Evolutionary conservation across 2,329 filamentous ascomycete genomes (phyloP), one percentile per base, ranked within the genome.

Genomic region (Erysiphe pulchra): DNA sequence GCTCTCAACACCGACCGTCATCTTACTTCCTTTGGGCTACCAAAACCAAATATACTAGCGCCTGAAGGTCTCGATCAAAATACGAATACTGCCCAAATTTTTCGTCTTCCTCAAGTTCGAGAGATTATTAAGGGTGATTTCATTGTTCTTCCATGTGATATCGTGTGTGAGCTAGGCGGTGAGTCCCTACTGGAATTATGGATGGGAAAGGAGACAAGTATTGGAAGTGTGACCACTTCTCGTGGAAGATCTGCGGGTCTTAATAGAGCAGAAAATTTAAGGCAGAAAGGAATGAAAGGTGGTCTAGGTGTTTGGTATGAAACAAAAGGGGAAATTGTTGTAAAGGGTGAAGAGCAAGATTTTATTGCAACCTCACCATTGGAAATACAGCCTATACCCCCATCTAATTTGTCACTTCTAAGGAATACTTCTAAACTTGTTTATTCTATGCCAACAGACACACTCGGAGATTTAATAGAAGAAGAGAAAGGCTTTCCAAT

Each of bases 331-430:
- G 78, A 80, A 50, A 75, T 74, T 6, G 74, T 75, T 33, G 71
- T 87, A 50, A 95, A 94, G 63, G 79, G 79, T 41, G 84, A 94
- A 59, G 85, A 93, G 59, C 90, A 84, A 1, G 87, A 95, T 57
- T 94, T 94, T 58, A 72, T 94, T 54, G 82, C 79, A 9, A 84
- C 81, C 0, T 71, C 80, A 0, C 75, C 80, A 3, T 63, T 90
- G 6, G 64, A 75, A 3, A 56, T 66, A 4, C 64, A 74, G 0
- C 61, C 68, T 14, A 69, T 75, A 1, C 67, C 71, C 7, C 66
- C 75, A 10, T 67, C 73, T 0, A 69, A 72, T 50, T 73, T 71
- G 30, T 80, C 79, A 1, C 59, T 90, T 45, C 65, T 81, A 48
- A 68, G 71, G 16, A 63, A 75, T 48, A 66, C 92, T 9, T 79